Percentiles rank a stretch among this genome's conserved stretches.
These are phyloP conservation scores for Picea engelmannii DNA, from an alignment of 83 land plant species.

Conservation along the genomic window DNA sequence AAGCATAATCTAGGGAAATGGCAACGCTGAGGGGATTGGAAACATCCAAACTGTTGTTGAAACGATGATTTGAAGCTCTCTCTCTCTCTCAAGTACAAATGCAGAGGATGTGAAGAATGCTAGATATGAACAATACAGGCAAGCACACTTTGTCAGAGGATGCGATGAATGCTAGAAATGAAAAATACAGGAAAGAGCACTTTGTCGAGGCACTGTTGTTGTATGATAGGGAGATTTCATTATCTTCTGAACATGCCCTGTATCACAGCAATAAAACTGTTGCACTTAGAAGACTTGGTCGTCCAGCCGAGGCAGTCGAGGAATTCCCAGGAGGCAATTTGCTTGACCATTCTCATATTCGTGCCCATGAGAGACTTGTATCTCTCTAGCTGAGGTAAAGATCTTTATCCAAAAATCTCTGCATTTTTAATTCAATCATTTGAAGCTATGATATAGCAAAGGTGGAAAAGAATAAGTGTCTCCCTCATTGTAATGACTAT, in stretches of 20 bases:
- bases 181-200: constrained; percentile 32
- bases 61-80: constrained; percentile 22
- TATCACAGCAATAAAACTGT: constrained; percentile 85
- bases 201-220: no score
- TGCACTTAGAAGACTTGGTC: constrained; percentile 71
- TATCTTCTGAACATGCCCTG: constrained; percentile 22
- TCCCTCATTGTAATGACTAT: no score
- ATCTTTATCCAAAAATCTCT: not conserved
- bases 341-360: constrained; percentile 42
- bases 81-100: constrained; percentile 31
- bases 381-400: constrained; percentile 74
- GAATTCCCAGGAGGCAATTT: constrained; percentile 80
- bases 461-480: no score
- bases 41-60: constrained; percentile 19
- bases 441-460: no score
- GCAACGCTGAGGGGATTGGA: not conserved
- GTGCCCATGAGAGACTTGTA: constrained; percentile 64
- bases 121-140: constrained; percentile 92
- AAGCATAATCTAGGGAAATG: constrained; percentile 28
- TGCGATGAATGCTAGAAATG: no score
- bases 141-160: no score
- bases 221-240: no score
- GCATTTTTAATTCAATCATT: no score
- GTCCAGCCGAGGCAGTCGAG: constrained; percentile 71
- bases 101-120: constrained; percentile 77